Evolutionary conservation across 2,329 filamentous ascomycete genomes (phyloP), one percentile per base, ranked within the genome.

Genomic region (Exophiala oligosperma): DNA sequence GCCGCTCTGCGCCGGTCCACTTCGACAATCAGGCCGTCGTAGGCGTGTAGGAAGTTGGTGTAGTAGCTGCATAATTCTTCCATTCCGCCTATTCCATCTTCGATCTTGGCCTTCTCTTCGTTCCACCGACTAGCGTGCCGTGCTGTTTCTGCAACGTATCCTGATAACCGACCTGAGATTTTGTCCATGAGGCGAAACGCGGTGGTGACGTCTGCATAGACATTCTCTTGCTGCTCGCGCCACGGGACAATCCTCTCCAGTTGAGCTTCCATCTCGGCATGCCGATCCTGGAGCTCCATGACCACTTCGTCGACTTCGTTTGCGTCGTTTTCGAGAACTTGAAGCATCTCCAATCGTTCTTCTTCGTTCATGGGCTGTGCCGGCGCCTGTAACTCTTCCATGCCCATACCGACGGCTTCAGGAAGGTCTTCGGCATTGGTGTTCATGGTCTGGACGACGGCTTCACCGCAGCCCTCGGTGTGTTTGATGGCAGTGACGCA

Each of bases 401-500:
- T 62, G 9, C 56, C 61, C 48, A 69, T 69, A 74, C 81, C 61
- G 69, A 83, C 67, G 71, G 80, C 68, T 72, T 83, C 73, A 40
- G 77, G 77, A 29, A 82, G 82, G 64, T 90, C 87, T 44, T 87
- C 87, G 0, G 85, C 74, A 44, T 63, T 56, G 12, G 48, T 38
- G 9, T 49, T 64, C 43, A 79, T 88, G 63, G 85, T 88, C 51
- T 84, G 82, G 9, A 86, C 84, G 4, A 87, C 88, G 47, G 87
- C 78, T 4, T 85, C 88, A 11, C 86, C 85, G 4, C 87, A 89
- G 29, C 89, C 89, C 75, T 96, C 92, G 2, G 92, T 97, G 51
- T 93, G 91, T 59, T 92, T 90, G 44, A 97, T 88, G 0, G 93
- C 93, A 1, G 88, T 93, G 12, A 96, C 90, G 72, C 93, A 97